phyloP scores from a whole-genome alignment of 805 yeast species.

The Jamesozyma rosinii region DNA sequence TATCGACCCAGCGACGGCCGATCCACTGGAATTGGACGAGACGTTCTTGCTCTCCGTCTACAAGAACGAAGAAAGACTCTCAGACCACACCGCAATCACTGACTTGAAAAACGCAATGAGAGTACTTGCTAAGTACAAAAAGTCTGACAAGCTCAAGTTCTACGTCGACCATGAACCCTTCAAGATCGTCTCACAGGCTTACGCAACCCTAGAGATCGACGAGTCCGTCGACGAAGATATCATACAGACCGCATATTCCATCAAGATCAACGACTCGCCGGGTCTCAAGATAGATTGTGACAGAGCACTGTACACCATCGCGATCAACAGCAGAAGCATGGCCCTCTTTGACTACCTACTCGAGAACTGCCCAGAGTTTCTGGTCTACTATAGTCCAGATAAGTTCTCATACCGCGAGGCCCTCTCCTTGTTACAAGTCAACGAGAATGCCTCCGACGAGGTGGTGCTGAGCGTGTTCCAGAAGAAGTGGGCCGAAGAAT shows the following conservation, averaged over 20 bases:
- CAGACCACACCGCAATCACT: slow-evolving; percentile 12
- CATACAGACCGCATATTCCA: slow-evolving; percentile 63
- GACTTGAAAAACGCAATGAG: slow-evolving; percentile 34
- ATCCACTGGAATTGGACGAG: slow-evolving; percentile 19
- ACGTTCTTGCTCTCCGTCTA: slow-evolving; percentile 29
- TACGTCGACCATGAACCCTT: slow-evolving; percentile 41
- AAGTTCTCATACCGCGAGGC: slow-evolving; percentile 35
- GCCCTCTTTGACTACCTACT: slow-evolving; percentile 47
- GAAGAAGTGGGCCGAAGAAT: slow-evolving; percentile 23
- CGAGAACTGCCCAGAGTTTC: slow-evolving; percentile 26
- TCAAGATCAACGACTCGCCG: slow-evolving; percentile 47
- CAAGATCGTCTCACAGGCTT: slow-evolving; percentile 40
- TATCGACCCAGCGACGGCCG: slow-evolving; percentile 24
- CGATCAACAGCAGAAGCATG: slow-evolving; percentile 47
- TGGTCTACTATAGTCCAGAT: slow-evolving; percentile 19
- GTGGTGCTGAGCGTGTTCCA: slow-evolving; percentile 31
- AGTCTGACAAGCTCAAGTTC: slow-evolving; percentile 30
- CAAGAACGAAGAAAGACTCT: slow-evolving; percentile 19
- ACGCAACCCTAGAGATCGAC: slow-evolving; percentile 41
- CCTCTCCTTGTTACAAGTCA: slow-evolving; percentile 40
- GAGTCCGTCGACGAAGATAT: slow-evolving; percentile 57
- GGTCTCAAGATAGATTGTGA: slow-evolving; percentile 34
- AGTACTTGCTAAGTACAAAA: slow-evolving; percentile 33
- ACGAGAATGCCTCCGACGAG: slow-evolving; percentile 44
- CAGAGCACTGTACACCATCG: slow-evolving; percentile 55